Evolutionary conservation across 441 rosid species (phyloP), one percentile per base, ranked within the genome.

Genomic region (Populus hybrid): DNA sequence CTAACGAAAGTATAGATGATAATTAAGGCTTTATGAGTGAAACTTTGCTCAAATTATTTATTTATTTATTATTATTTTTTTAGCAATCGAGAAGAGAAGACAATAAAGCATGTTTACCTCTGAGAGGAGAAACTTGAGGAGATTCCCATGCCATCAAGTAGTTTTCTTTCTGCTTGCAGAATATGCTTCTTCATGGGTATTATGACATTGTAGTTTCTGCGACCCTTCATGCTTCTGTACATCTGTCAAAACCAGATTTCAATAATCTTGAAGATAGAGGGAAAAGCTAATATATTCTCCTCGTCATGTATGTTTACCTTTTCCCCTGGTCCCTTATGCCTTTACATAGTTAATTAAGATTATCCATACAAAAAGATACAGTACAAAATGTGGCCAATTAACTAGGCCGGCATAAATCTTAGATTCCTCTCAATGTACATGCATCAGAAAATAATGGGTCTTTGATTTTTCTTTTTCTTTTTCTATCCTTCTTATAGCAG

Each of bases 151-250:
- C 35, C 61, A 21, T 54, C 42, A 2, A 5, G 35, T 11, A 8
- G 8, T 11, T 10, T 8, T 20, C 35, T 70, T 34, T 75, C 70
- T 40, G 68, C 66, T 11, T 59, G 70, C 38, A 70, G 21, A 26
- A 26, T 26, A 26, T 54, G 50, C 59, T 50, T 18, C 73, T 34
- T 35, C 75, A 65, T 35, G 9, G 61, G 59, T 8, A n/a, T n/a
- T 1, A 67, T 1, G 34, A 20, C 46, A 69, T 76, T 40, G 26
- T 8, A 61, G 50, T 54, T 70, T 30, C 68, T 36, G 11, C 9
- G 38, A 72, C 74, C 24, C 64, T 70, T 70, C 65, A 28, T 57
- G 73, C 28, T 79, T 79, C 85, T 77, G 73, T 83, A 71, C 85
- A 83, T 83, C 85, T 76, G 66, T 74, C 34, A 28, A 36, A 12